Percentiles rank a stretch among this genome's conserved stretches.
Conservation (phyloP, 306 rosid genomes). For the Hippophae rhamnoides region DNA sequence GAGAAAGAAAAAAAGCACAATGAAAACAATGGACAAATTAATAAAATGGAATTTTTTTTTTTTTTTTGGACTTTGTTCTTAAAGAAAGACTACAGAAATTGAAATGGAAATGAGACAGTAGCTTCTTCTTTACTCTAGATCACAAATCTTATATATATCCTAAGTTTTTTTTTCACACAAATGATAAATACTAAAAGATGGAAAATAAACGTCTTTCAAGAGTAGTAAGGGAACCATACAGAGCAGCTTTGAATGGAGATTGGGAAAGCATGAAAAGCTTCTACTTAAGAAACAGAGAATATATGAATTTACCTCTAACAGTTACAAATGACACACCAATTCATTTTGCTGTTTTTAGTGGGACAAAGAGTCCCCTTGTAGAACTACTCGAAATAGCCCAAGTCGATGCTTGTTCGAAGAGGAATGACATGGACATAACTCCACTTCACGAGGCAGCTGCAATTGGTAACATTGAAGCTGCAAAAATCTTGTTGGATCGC, state of each 20-base stretch:
- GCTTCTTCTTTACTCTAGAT: too few relatives aligned
- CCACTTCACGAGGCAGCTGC: constrained; percentile 11
- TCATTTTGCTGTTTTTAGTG: constrained; percentile 11
- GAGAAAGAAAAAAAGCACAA: too few relatives aligned
- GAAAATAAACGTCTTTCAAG: too few relatives aligned
- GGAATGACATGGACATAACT: not conserved
- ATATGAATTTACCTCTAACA: not conserved
- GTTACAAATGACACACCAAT: constrained; percentile 6
- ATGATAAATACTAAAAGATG: too few relatives aligned
- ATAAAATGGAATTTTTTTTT: too few relatives aligned
- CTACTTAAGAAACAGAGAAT: not conserved
- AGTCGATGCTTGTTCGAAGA: not conserved
- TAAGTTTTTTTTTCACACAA: too few relatives aligned
- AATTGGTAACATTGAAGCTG: constrained; percentile 1
- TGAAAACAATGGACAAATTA: too few relatives aligned
- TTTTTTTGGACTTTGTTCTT: too few relatives aligned
- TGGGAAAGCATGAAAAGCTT: constrained; percentile 3
- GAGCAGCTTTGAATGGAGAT: not conserved
- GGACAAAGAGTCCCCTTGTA: not conserved
- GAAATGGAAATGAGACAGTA: too few relatives aligned
- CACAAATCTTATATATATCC: too few relatives aligned
- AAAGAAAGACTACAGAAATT: too few relatives aligned
- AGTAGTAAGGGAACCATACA: not conserved
- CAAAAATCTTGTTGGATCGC: not conserved
- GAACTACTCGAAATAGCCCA: not conserved